phyloP scores from a whole-genome alignment of 139 green algal species.

The Tetraselmis striata region DNA sequence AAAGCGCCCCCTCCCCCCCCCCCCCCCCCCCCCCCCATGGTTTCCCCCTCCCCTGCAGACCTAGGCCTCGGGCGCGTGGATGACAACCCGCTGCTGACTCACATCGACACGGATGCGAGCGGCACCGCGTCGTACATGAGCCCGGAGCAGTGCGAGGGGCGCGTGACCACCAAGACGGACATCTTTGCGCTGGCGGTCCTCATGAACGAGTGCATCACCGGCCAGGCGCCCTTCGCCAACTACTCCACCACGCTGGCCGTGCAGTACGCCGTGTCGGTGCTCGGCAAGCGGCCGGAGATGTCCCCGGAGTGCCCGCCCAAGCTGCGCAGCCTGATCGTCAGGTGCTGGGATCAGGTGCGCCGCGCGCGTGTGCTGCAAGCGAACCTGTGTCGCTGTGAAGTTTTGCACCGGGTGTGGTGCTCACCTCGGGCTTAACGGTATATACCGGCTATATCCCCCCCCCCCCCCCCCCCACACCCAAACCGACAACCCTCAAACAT shows the following conservation, averaged over 20 bases:
- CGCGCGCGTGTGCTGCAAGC: no score
- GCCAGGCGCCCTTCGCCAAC: neutral
- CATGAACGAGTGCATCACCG: conserved; percentile 3
- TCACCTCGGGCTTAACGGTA: no score
- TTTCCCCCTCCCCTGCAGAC: no score
- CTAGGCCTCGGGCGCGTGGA: neutral
- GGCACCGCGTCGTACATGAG: conserved; percentile 8
- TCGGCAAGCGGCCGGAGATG: neutral
- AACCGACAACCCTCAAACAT: no score
- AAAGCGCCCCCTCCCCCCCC: no score
- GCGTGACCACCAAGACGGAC: conserved; percentile 3
- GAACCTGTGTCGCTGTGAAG: no score
- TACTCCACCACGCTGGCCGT: neutral
- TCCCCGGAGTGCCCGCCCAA: neutral
- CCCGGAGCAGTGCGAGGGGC: conserved; percentile 1
- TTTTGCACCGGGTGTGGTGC: no score
- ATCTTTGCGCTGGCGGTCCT: neutral
- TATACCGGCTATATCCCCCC: neutral
- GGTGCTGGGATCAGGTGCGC: conserved; percentile 1
- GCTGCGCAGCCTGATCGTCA: neutral
- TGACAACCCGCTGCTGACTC: neutral
- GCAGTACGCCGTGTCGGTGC: neutral
- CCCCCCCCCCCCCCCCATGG: no score
- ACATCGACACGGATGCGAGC: neutral
- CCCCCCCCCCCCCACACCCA: neutral